Base-by-base conservation (phyloP, 108 stramenopile species). In the Mediolabrus comicus region DNA sequence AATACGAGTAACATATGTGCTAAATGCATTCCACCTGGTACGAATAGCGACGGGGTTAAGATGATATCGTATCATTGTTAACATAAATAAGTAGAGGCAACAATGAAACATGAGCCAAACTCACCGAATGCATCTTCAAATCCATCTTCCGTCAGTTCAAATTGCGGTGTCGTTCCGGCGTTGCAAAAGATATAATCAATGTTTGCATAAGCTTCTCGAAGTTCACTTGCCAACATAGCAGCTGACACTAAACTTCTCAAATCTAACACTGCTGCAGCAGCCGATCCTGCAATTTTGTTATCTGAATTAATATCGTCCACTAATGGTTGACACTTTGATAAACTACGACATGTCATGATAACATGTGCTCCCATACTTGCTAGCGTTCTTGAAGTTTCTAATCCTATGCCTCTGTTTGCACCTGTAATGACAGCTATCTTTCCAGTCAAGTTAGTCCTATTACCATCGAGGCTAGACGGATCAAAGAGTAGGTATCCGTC, bases 341-440 rank as follows among this genome's bases (percentile, higher is more conserved):
- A 14, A 3, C n/a, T 16, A 3, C 54, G 13, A 14, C 54, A 55
- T 2, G 54, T 55, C 14, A 55, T 14, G 2, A 55, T 3, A 17
- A 82, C 81, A 29, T 77, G 76, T 24, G 77, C 77, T 1, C 83
- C 83, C 11, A 80, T 36, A 26, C 27, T 19, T 14, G 82, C 83
- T 8, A 83, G 64, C 1, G 38, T 69, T 29, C 53, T 28, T n/a
- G 77, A 77, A 13, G 83, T 83, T 3, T 69, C 83, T 49, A 81
- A 78, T 13, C 83, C 83, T 12, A 84, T 57, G 1, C 83, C 83
- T 16, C 75, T 71, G n/a, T n/a, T n/a, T n/a, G n/a, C n/a, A n/a
- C n/a, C n/a, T n/a, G n/a, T n/a, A n/a, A n/a, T n/a, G n/a, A n/a
- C n/a, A n/a, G n/a, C n/a, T n/a, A n/a, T n/a, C n/a, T n/a, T n/a